Conservation (phyloP, 2,329 filamentous ascomycete genomes). For the Ceratocystis huliohia region DNA sequence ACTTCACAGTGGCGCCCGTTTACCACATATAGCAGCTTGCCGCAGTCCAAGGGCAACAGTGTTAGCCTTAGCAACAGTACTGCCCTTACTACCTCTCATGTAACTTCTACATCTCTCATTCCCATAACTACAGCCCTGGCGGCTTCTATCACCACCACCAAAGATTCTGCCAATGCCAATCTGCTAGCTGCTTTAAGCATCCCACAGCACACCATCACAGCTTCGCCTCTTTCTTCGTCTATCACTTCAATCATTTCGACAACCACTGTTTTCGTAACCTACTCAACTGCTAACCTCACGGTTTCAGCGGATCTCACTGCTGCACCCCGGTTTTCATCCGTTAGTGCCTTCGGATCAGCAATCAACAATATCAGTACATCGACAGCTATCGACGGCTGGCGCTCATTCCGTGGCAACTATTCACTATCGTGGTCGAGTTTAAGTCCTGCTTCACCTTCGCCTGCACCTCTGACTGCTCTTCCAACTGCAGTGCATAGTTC, state of each 20-base stretch:
- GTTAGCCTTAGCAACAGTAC: not conserved
- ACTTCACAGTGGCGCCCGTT: constrained; percentile 7
- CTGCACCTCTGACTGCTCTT: not conserved
- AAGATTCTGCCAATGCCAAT: not conserved
- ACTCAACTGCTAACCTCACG: constrained; percentile 11
- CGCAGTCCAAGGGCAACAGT: constrained; percentile 3
- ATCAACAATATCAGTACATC: not conserved
- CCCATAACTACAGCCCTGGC: not conserved
- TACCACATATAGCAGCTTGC: not conserved
- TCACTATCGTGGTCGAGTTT: constrained; percentile 13
- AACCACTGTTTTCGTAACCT: constrained; percentile 12
- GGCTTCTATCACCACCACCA: not conserved
- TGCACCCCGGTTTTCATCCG: not conserved
- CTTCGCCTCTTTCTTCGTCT: not conserved
- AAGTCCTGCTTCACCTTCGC: not conserved
- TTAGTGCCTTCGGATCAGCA: not conserved
- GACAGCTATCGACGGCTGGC: not conserved
- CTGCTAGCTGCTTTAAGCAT: not conserved
- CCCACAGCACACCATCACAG: not conserved
- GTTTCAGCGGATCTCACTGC: not conserved
- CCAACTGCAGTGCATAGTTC: not conserved
- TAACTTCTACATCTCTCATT: not conserved
- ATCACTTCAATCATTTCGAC: not conserved
- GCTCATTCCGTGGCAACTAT: constrained; percentile 11
- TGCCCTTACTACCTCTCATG: not conserved